Evolutionary conservation across 441 rosid genomes (phyloP).

Genomic region (Pelargonium australe): DNA sequence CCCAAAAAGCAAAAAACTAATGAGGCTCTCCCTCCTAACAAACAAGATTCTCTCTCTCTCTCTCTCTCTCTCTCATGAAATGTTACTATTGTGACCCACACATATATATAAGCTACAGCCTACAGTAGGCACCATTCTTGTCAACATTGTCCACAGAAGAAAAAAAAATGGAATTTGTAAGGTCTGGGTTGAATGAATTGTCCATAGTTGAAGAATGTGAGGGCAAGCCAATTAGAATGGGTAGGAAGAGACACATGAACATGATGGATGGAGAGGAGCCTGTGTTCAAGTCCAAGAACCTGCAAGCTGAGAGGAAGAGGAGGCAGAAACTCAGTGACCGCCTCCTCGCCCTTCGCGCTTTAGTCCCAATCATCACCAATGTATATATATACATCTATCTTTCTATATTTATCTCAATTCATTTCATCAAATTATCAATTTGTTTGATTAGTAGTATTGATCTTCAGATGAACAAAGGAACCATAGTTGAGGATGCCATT

Average conservation of each 20-base stretch:
- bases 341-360: slow-evolving; percentile 59
- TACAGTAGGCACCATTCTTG: background rate
- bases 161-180: slow-evolving; percentile 23
- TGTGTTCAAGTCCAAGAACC: slow-evolving; percentile 63
- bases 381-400: slow-evolving; percentile 17
- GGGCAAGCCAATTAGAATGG: slow-evolving; percentile 27
- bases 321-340: slow-evolving; percentile 65
- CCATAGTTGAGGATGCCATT: slow-evolving; percentile 72
- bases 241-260: slow-evolving; percentile 16
- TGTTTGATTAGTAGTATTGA: background rate
- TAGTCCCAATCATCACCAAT: slow-evolving; percentile 79
- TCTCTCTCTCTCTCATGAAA: slow-evolving; percentile 8
- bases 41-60: slow-evolving; percentile 20
- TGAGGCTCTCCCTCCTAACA: slow-evolving; percentile 4
- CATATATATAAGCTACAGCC: slow-evolving; percentile 15
- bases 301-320: slow-evolving; percentile 67
- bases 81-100: slow-evolving; percentile 25
- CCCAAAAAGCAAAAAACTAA: no score
- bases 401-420: background rate
- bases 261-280: slow-evolving; percentile 22
- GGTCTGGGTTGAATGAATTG: slow-evolving; percentile 20
- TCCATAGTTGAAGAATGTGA: slow-evolving; percentile 15
- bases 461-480: slow-evolving; percentile 68
- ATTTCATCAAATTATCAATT: background rate
- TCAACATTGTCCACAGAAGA: no score